These are phyloP conservation scores for Curvularia hawaiiensis DNA, from an alignment of 2,329 filamentous ascomycete species.

Conservation along the genomic window DNA sequence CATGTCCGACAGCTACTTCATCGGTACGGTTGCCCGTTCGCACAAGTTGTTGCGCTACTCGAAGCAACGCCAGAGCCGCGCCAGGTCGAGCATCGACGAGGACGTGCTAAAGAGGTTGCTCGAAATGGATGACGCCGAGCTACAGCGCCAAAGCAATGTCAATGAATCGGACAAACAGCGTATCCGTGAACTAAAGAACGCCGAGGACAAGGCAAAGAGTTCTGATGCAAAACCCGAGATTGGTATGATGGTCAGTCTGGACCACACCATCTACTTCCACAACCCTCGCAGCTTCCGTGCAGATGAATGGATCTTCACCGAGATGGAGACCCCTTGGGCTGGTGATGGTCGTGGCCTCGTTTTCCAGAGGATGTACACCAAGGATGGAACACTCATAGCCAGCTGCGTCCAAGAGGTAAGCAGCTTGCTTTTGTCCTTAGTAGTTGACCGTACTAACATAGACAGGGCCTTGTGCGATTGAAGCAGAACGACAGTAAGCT, in stretches of 20 bases:
- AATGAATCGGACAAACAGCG: constrained; percentile 59
- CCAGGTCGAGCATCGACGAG: constrained; percentile 49
- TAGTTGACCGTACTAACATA: constrained; percentile 9
- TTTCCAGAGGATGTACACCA: constrained; percentile 72
- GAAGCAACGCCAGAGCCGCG: constrained; percentile 47
- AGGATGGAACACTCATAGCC: constrained; percentile 74
- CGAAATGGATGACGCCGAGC: constrained; percentile 51
- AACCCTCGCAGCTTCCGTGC: constrained; percentile 56
- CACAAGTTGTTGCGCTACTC: constrained; percentile 81
- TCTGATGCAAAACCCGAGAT: constrained; percentile 60
- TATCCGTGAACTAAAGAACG: constrained; percentile 42
- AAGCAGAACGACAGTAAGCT: constrained; percentile 23
- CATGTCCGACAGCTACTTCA: constrained; percentile 91
- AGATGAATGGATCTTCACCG: constrained; percentile 76
- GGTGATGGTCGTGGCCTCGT: constrained; percentile 79
- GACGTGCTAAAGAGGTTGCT: constrained; percentile 52
- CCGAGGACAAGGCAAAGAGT: constrained; percentile 53
- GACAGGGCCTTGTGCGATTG: constrained; percentile 21
- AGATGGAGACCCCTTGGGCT: constrained; percentile 82
- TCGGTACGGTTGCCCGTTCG: constrained; percentile 82
- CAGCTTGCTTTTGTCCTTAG: neutral
- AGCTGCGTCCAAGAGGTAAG: constrained; percentile 79
- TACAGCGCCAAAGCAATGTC: constrained; percentile 51
- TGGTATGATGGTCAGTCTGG: constrained; percentile 85
- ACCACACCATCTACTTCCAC: constrained; percentile 68